Evolutionary conservation across 2,329 filamentous ascomycete species (phyloP).

Genomic region (Colletotrichum sp.): DNA sequence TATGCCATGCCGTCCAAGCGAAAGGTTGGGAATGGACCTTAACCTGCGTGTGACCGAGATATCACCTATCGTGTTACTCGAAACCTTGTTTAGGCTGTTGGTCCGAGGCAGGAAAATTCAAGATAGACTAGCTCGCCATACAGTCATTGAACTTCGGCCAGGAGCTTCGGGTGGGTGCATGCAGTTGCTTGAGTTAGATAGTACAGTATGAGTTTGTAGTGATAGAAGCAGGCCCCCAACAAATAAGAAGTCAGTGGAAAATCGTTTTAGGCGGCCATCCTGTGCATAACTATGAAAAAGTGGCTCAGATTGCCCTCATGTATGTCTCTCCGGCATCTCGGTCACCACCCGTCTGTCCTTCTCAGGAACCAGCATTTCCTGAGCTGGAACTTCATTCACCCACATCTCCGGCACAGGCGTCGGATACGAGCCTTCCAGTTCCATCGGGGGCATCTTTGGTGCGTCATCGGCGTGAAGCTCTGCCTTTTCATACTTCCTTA

Average conservation of each 20-base stretch:
- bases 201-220: neutral
- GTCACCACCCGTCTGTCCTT: neutral
- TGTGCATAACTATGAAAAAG: fast-evolving
- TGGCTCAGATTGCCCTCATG: neutral
- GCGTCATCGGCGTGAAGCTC: neutral
- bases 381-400: neutral
- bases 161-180: neutral
- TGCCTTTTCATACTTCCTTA: neutral
- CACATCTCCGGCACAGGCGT: neutral
- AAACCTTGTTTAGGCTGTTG: neutral
- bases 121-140: neutral
- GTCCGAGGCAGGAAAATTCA: neutral
- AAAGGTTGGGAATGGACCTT: fast-evolving
- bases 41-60: neutral
- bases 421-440: neutral
- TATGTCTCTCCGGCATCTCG: neutral
- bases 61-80: neutral
- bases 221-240: neutral
- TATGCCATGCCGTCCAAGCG: neutral
- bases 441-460: neutral
- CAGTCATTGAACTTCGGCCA: neutral
- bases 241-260: fast-evolving
- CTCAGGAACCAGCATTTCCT: neutral
- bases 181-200: neutral
- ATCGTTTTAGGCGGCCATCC: neutral